These are phyloP conservation scores for Escallonia herrerae DNA, from an alignment of 129 eudicot genomes.

Conservation along the genomic window DNA sequence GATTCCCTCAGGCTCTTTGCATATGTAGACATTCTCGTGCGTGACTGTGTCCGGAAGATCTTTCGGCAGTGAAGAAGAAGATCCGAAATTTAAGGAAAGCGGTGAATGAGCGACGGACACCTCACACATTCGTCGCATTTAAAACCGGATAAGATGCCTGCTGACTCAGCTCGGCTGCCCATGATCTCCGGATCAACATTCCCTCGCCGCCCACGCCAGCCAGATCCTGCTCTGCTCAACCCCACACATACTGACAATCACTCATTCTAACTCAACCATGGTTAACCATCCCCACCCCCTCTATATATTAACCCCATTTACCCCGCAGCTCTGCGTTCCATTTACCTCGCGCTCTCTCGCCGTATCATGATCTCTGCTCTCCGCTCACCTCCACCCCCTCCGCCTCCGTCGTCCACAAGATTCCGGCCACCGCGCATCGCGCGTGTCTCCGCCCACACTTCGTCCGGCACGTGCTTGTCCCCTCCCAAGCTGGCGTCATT, in stretches of 20 bases:
- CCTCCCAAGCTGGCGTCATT: not conserved
- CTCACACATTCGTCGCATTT: no score
- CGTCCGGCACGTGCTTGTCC: not conserved
- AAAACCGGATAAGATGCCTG: not conserved
- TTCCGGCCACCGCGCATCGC: not conserved
- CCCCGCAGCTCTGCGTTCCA: not conserved
- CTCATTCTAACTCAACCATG: not conserved
- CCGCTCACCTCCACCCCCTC: not conserved
- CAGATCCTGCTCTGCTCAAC: not conserved
- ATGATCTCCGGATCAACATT: not conserved
- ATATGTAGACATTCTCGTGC: no score
- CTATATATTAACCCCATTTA: not conserved
- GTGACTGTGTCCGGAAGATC: no score
- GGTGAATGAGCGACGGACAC: no score
- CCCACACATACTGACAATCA: not conserved
- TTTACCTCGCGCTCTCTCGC: not conserved
- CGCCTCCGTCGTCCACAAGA: not conserved
- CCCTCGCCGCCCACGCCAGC: not conserved
- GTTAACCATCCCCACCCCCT: not conserved
- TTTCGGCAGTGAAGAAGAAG: no score
- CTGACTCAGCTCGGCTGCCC: not conserved
- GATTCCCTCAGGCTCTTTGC: no score
- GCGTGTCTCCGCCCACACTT: not conserved
- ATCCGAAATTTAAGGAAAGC: no score
- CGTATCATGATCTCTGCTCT: not conserved